Conservation (phyloP, 768 basidiomycete genomes). For the Hemileccinum rubropunctum region DNA sequence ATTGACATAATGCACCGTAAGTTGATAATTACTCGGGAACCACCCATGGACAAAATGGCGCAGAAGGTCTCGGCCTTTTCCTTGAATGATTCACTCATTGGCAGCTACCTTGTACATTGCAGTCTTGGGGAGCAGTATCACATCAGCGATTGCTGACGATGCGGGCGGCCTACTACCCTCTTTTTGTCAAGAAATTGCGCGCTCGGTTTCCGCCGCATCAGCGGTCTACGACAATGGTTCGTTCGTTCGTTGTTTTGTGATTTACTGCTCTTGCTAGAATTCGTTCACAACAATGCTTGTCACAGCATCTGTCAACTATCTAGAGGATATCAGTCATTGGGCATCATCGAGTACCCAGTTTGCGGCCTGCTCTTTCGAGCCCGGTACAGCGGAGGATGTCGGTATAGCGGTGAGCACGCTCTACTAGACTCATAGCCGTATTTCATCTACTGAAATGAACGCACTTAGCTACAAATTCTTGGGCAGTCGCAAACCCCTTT, state of each 20-base stretch:
- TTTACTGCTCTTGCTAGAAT: neutral
- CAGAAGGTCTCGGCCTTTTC: neutral
- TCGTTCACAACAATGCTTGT: neutral
- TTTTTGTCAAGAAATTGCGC: conserved; percentile 36
- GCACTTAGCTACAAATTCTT: conserved; percentile 18
- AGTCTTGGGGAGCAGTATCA: neutral
- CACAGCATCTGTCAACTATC: conserved; percentile 33
- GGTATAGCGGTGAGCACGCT: conserved; percentile 39
- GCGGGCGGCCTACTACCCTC: no score
- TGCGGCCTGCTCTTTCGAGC: conserved; percentile 56
- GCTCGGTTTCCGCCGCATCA: conserved; percentile 37
- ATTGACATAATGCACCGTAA: no score
- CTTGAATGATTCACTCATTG: neutral
- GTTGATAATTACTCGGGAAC: no score
- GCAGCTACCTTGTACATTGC: neutral
- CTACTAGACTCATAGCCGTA: no score
- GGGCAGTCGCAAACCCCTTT: conserved; percentile 42
- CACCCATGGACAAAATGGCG: no score
- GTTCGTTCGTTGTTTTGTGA: neutral
- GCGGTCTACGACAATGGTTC: conserved; percentile 46
- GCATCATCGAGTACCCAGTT: conserved; percentile 45
- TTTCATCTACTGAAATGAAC: neutral
- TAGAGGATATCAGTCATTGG: conserved; percentile 48
- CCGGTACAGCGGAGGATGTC: conserved; percentile 51
- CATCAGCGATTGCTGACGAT: neutral